These are phyloP conservation scores for Coemansia sp. DNA, from an alignment of 192 early-diverging fungal genomes.

Conservation along the genomic window DNA sequence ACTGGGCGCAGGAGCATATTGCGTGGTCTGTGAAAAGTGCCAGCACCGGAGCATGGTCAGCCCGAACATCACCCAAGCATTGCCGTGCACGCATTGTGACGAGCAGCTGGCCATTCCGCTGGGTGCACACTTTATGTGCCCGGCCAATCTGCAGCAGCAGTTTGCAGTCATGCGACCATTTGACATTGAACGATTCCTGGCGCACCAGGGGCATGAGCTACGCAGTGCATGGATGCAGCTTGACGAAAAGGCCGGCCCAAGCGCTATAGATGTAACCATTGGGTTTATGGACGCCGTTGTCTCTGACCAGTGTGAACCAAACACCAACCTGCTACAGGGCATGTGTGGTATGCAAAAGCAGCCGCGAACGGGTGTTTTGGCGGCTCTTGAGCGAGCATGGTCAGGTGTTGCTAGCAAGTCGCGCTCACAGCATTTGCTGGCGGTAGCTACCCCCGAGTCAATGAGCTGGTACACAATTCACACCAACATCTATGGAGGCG, in stretches of 20 bases:
- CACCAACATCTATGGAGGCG: constrained; percentile 2
- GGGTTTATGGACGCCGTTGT: constrained; percentile 40
- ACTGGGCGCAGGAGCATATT: constrained; percentile 31
- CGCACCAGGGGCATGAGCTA: constrained; percentile 28
- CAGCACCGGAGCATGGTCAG: constrained; percentile 39
- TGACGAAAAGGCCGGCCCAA: background rate
- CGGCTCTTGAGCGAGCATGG: constrained; percentile 9
- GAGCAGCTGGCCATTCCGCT: constrained; percentile 36
- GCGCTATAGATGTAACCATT: constrained; percentile 14
- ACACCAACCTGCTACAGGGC: background rate
- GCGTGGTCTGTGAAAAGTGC: constrained; percentile 35
- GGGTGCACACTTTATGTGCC: constrained; percentile 49
- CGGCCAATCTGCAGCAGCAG: constrained; percentile 31
- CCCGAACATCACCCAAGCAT: constrained; percentile 34
- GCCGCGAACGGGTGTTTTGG: constrained; percentile 10
- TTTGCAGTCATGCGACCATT: constrained; percentile 44
- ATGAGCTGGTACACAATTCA: constrained; percentile 21
- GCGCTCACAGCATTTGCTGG: constrained; percentile 15
- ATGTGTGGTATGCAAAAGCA: constrained; percentile 2
- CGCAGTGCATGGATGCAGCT: constrained; percentile 1
- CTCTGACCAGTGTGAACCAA: constrained; percentile 4
- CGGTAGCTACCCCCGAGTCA: constrained; percentile 18
- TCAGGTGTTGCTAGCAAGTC: background rate
- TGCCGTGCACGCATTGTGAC: constrained; percentile 37
- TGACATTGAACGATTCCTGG: constrained; percentile 43